Evolutionary conservation across 345 rosid genomes (phyloP).

Genomic region (Sisymbrium altissimum): DNA sequence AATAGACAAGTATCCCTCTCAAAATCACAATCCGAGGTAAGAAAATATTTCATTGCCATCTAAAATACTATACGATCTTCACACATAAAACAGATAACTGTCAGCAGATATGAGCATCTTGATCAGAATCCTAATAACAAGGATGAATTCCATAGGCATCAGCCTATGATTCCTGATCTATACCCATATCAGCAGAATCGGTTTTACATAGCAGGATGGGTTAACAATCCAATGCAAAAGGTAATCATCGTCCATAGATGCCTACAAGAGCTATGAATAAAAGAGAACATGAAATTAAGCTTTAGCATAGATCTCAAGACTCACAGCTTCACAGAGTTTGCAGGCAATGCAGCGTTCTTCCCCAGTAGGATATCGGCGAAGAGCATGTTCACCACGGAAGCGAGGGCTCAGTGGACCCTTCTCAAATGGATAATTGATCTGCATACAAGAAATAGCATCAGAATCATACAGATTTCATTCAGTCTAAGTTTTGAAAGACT

Average conservation of each 20-base stretch:
- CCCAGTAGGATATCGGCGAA: constrained; percentile 85
- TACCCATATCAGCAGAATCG: background rate
- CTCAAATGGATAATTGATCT: constrained; percentile 99
- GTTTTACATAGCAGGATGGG: background rate
- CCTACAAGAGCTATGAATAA: background rate
- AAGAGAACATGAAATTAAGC: background rate
- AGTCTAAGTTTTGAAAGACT: background rate
- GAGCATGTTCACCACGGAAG: constrained; percentile 98
- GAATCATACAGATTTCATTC: constrained; percentile 11
- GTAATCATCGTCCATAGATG: background rate
- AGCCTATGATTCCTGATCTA: constrained; percentile 2
- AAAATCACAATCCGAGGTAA: constrained; percentile 1
- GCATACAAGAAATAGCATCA: constrained; percentile 20
- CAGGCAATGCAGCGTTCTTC: constrained; percentile 99
- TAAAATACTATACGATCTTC: background rate
- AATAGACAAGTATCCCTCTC: background rate
- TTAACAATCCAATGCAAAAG: constrained; percentile 1
- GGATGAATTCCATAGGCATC: background rate
- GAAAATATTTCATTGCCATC: background rate
- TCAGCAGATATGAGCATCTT: background rate
- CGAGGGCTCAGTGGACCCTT: constrained; percentile 98
- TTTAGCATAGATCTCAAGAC: constrained; percentile 12
- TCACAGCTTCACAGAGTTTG: constrained; percentile 99
- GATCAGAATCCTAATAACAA: background rate
- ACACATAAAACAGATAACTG: background rate